A percentile compares a stretch with the other conserved stretches of the same genome.
These are phyloP conservation scores for Papiliotrema fonsecae DNA, from an alignment of 1,284 basidiomycete genomes.

Conservation along the genomic window DNA sequence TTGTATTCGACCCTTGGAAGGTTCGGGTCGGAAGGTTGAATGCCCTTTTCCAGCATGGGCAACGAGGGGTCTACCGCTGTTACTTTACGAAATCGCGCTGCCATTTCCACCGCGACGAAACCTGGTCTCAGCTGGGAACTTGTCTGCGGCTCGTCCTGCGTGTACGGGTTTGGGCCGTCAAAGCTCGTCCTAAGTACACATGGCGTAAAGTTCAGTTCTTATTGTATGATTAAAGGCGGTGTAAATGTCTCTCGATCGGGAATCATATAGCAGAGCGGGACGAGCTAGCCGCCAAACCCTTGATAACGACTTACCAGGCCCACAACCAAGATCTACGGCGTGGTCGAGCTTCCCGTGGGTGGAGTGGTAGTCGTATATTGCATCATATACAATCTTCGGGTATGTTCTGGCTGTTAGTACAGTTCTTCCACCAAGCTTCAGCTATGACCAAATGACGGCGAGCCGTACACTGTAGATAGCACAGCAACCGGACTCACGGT, in stretches of 20 bases:
- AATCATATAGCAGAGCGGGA: too few relatives aligned
- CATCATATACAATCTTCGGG: slow-evolving; percentile 22
- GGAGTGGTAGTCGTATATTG: slow-evolving; percentile 26
- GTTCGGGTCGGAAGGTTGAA: slow-evolving; percentile 18
- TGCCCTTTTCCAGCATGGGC: slow-evolving; percentile 67
- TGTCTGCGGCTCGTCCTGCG: too few relatives aligned
- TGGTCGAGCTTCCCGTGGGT: slow-evolving; percentile 17
- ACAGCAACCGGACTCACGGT: slow-evolving; percentile 19
- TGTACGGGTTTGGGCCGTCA: too few relatives aligned
- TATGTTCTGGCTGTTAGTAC: slow-evolving; percentile 34
- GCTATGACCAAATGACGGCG: neutral
- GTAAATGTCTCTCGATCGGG: too few relatives aligned
- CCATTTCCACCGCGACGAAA: slow-evolving; percentile 57
- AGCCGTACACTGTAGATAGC: neutral
- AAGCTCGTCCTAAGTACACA: neutral
- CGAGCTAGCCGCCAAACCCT: neutral
- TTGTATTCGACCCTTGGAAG: slow-evolving; percentile 51
- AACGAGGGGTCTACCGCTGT: slow-evolving; percentile 68
- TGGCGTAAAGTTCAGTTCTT: too few relatives aligned
- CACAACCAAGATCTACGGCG: slow-evolving; percentile 71
- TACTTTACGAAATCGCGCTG: slow-evolving; percentile 56
- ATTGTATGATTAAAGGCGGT: too few relatives aligned
- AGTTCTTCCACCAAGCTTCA: too few relatives aligned
- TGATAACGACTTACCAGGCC: slow-evolving; percentile 57
- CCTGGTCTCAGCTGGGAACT: slow-evolving; percentile 45